These are phyloP conservation scores for Curvularia lunata DNA, from an alignment of 2,329 filamentous ascomycete species.

Conservation along the genomic window DNA sequence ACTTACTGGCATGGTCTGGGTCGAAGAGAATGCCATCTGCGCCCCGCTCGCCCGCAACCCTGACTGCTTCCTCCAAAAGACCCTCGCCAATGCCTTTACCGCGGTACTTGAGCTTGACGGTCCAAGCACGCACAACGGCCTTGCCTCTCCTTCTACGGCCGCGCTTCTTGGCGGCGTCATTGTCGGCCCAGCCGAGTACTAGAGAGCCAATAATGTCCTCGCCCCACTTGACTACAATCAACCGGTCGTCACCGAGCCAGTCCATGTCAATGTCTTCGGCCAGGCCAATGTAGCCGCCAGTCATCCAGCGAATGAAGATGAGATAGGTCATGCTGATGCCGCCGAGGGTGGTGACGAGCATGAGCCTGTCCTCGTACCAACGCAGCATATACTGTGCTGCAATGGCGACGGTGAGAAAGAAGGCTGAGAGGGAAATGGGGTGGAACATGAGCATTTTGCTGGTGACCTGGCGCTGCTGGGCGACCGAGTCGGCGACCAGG, in stretches of 20 bases:
- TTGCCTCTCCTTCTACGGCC: slow-evolving; percentile 63
- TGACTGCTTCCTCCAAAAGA: slow-evolving; percentile 75
- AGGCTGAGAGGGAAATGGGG: slow-evolving; percentile 46
- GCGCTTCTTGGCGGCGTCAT: slow-evolving; percentile 53
- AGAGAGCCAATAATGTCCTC: slow-evolving; percentile 73
- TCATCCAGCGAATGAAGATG: slow-evolving; percentile 65
- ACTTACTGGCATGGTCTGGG: slow-evolving; percentile 76
- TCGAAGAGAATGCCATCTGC: slow-evolving; percentile 77
- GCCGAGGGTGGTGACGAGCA: slow-evolving; percentile 64
- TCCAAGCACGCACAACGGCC: slow-evolving; percentile 82
- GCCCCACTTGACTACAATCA: slow-evolving; percentile 71
- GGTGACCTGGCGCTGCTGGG: slow-evolving; percentile 77
- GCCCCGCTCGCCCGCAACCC: slow-evolving; percentile 69
- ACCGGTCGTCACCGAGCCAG: slow-evolving; percentile 62
- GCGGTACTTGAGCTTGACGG: slow-evolving; percentile 72
- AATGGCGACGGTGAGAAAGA: slow-evolving; percentile 50
- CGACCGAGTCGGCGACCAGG: slow-evolving; percentile 80
- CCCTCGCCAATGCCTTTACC: slow-evolving; percentile 73
- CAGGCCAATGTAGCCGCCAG: slow-evolving; percentile 66
- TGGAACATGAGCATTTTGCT: slow-evolving; percentile 61
- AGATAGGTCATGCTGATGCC: slow-evolving; percentile 70
- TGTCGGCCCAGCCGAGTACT: slow-evolving; percentile 69
- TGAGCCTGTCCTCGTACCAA: slow-evolving; percentile 58
- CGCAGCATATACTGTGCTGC: slow-evolving; percentile 51
- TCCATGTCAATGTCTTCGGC: slow-evolving; percentile 68